phyloP scores from a whole-genome alignment of 2,329 filamentous ascomycete species.

The Fusarium brachygibbosum region DNA sequence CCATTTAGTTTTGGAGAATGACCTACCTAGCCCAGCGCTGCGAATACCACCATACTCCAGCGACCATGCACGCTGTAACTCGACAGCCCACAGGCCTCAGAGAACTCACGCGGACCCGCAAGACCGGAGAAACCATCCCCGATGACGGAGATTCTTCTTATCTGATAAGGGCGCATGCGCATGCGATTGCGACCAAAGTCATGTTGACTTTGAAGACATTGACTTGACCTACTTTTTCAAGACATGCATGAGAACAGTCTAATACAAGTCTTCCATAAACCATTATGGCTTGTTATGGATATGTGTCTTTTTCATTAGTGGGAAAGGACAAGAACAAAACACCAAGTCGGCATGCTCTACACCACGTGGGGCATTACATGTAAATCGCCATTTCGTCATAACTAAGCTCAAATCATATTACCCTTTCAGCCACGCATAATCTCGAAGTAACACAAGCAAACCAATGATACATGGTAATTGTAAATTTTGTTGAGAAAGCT shows the following conservation, averaged over 20 bases:
- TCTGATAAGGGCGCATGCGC: constrained; percentile 42
- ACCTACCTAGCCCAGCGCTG: constrained; percentile 29
- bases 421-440: not conserved
- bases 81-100: constrained; percentile 18
- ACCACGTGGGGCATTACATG: constrained; percentile 16
- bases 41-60: constrained; percentile 32
- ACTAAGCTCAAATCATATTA: constrained; percentile 7
- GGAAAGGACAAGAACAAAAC: not conserved
- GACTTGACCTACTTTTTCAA: not conserved
- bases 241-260: not conserved
- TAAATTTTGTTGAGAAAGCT: not conserved
- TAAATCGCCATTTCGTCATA: constrained; percentile 45
- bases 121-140: constrained; percentile 44
- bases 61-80: constrained; percentile 17
- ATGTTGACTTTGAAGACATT: constrained; percentile 5
- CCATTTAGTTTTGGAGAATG: constrained; percentile 47
- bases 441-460: not conserved
- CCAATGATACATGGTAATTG: not conserved
- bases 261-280: not conserved
- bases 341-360: not conserved
- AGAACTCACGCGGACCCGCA: constrained; percentile 32
- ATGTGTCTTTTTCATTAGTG: not conserved
- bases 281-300: not conserved
- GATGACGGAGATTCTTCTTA: constrained; percentile 43
- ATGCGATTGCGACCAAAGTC: constrained; percentile 8